phyloP scores from a whole-genome alignment of 495 filamentous ascomycete species.

The Chaetomidium leptoderma region DNA sequence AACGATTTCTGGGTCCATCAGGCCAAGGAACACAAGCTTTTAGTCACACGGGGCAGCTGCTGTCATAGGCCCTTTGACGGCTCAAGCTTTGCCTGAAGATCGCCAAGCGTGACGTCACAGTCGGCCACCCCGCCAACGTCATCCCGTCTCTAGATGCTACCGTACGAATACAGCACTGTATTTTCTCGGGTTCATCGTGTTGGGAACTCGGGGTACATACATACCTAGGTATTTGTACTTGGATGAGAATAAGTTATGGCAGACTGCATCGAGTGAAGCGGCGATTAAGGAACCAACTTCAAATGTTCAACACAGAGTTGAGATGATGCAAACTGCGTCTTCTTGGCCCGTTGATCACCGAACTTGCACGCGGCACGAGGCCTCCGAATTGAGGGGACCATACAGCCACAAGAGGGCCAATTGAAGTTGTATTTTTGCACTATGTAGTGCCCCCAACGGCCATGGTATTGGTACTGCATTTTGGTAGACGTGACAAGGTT shows the following conservation, averaged over 20 bases:
- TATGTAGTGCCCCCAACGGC: not conserved
- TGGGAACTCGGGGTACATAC: too few species aligned
- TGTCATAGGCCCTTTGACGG: not conserved
- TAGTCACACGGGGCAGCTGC: not conserved
- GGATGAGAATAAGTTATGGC: too few species aligned
- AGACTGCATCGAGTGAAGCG: too few species aligned
- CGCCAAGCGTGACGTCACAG: conserved; percentile 9
- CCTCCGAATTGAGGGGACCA: not conserved
- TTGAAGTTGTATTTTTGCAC: not conserved
- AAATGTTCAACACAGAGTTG: too few species aligned
- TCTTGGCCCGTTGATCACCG: not conserved
- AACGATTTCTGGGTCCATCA: not conserved
- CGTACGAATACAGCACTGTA: too few species aligned
- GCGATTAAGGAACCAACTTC: too few species aligned
- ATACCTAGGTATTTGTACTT: too few species aligned
- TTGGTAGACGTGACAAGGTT: not conserved
- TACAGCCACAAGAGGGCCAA: not conserved
- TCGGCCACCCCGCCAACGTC: not conserved
- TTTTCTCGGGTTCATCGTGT: too few species aligned
- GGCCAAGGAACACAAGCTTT: not conserved
- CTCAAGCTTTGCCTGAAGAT: not conserved
- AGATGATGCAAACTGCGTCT: not conserved
- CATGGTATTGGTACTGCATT: not conserved
- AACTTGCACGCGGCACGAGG: not conserved
- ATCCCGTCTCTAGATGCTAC: conserved; percentile 4